These are phyloP conservation scores for Diospyros kaki DNA, from an alignment of 148 eudicot genomes.

Conservation along the genomic window DNA sequence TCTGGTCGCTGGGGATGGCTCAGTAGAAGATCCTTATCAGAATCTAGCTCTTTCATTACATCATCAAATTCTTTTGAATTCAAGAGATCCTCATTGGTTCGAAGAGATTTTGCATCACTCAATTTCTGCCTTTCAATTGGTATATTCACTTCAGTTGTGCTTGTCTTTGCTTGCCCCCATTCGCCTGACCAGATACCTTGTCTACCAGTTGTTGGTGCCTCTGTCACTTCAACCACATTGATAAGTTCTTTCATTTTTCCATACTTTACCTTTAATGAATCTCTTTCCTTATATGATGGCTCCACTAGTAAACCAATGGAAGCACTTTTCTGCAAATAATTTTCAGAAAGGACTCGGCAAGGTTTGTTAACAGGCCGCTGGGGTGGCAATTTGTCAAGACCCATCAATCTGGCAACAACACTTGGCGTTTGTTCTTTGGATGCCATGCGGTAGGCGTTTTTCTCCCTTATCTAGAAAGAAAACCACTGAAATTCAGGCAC, in stretches of 20 bases:
- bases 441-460: slow-evolving; percentile 26
- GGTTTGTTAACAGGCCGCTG: slow-evolving; percentile 16
- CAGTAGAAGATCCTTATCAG: neutral
- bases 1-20: slow-evolving; percentile 3
- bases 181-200: slow-evolving; percentile 10
- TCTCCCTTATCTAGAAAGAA: neutral
- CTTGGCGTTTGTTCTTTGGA: slow-evolving; percentile 33
- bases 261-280: slow-evolving; percentile 15
- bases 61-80: slow-evolving; percentile 3
- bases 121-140: neutral
- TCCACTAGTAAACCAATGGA: slow-evolving; percentile 32
- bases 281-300: slow-evolving; percentile 15
- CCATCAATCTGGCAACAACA: slow-evolving; percentile 65
- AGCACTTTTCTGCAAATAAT: slow-evolving; percentile 46
- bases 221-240: slow-evolving; percentile 17
- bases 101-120: slow-evolving; percentile 4
- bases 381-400: slow-evolving; percentile 31
- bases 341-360: slow-evolving; percentile 48
- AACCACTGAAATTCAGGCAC: neutral
- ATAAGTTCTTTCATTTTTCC: slow-evolving; percentile 14
- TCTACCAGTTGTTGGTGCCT: slow-evolving; percentile 11
- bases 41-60: neutral
- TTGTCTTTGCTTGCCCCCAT: slow-evolving; percentile 9
- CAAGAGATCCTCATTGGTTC: slow-evolving; percentile 3
- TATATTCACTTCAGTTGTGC: neutral